Percentiles rank a stretch among this genome's conserved stretches.
These are phyloP conservation scores for Cryptococcus deneoformans DNA, from an alignment of 1,284 basidiomycete genomes.

Conservation along the genomic window DNA sequence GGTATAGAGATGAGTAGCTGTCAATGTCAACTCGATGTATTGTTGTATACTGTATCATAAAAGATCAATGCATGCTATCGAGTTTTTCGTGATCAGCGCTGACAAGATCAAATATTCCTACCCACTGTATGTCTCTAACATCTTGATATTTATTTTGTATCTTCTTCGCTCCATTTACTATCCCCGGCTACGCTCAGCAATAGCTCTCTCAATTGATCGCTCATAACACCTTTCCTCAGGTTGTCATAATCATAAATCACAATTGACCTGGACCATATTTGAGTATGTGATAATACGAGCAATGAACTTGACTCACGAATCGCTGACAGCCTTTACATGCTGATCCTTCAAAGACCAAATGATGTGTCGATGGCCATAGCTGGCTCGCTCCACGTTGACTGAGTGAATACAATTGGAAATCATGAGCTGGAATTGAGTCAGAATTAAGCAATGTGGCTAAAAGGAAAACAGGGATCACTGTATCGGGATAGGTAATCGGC, in stretches of 20 bases:
- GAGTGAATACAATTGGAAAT: constrained; percentile 33
- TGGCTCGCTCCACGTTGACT: constrained; percentile 31
- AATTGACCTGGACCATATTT: constrained; percentile 20
- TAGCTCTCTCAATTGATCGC: constrained; percentile 26
- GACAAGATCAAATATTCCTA: too few species aligned
- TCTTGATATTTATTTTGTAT: too few species aligned
- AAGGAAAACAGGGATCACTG: constrained; percentile 22
- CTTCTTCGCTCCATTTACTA: not conserved
- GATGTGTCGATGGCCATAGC: constrained; percentile 33
- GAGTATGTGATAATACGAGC: not conserved
- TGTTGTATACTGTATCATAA: not conserved
- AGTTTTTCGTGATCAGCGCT: too few species aligned
- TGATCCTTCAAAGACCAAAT: constrained; percentile 40
- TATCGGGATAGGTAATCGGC: constrained; percentile 47
- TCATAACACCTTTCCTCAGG: constrained; percentile 37
- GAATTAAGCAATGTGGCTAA: not conserved
- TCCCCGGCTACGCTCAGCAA: constrained; percentile 14
- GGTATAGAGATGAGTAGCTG: not conserved
- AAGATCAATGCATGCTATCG: not conserved
- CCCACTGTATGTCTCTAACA: too few species aligned
- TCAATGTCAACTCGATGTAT: not conserved
- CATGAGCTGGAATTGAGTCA: constrained; percentile 28
- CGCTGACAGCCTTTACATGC: constrained; percentile 35
- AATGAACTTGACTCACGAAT: constrained; percentile 23
- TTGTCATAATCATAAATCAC: constrained; percentile 48